A percentile compares a stretch with the other conserved stretches of the same genome.
Evolutionary conservation across 1,139 yeast species (phyloP).

Genomic region (Lodderomyces margitis): DNA sequence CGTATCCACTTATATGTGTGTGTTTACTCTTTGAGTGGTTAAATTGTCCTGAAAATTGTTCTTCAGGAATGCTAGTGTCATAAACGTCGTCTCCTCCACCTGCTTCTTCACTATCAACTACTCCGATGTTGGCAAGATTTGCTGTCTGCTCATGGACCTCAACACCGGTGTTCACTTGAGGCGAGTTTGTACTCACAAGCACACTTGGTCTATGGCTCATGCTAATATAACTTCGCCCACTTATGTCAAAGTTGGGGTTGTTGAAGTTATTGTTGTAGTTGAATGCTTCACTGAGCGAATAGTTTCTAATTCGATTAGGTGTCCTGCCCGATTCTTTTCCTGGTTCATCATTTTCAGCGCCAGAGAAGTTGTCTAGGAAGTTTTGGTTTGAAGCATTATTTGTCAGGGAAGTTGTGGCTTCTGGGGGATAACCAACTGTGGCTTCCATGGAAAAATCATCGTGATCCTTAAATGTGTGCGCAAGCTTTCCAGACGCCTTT

Average conservation of each 20-base stretch:
- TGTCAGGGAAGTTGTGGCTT: background rate
- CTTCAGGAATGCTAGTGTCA: background rate
- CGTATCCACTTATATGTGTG: constrained; percentile 11
- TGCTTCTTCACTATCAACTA: constrained; percentile 32
- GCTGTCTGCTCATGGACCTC: constrained; percentile 67
- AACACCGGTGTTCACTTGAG: constrained; percentile 44
- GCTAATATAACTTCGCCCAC: constrained; percentile 46
- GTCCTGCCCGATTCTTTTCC: background rate
- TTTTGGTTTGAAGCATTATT: background rate
- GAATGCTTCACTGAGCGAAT: constrained; percentile 28
- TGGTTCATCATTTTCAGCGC: background rate
- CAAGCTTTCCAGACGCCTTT: background rate
- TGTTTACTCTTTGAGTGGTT: constrained; percentile 27
- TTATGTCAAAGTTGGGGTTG: constrained; percentile 35
- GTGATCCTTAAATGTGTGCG: background rate
- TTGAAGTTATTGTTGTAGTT: constrained; percentile 19
- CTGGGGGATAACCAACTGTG: constrained; percentile 1
- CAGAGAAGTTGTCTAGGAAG: background rate
- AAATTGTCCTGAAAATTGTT: constrained; percentile 1
- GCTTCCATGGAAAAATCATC: constrained; percentile 2
- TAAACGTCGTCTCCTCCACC: constrained; percentile 3
- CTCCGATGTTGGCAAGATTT: constrained; percentile 58
- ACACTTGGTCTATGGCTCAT: constrained; percentile 23
- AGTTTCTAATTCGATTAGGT: constrained; percentile 17
- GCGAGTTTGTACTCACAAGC: constrained; percentile 23